These are phyloP conservation scores for Sungouiozyma intestinalis DNA, from an alignment of 805 yeast genomes.

Conservation along the genomic window DNA sequence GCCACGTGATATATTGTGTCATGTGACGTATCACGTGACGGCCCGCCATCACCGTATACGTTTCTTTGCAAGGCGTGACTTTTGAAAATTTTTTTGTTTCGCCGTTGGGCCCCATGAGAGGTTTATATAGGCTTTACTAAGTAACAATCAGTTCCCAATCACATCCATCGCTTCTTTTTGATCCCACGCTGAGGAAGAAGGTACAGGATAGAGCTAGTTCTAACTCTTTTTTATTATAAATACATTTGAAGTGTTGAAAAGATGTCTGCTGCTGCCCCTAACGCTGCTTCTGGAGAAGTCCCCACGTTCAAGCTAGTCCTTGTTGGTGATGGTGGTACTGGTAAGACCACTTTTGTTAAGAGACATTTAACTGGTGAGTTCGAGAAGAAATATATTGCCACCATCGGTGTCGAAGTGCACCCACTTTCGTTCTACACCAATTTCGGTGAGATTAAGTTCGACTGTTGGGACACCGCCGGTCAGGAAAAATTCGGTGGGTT, in stretches of 20 bases:
- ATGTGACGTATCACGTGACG: not conserved
- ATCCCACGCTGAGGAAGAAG: too few relatives aligned
- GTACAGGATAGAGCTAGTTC: too few relatives aligned
- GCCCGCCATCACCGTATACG: not conserved
- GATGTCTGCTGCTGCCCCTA: constrained; percentile 10
- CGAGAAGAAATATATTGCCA: constrained; percentile 97
- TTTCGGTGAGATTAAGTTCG: constrained; percentile 97
- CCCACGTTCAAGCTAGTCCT: constrained; percentile 97
- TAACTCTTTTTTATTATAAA: too few relatives aligned
- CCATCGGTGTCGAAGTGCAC: constrained; percentile 98
- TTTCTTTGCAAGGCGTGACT: not conserved
- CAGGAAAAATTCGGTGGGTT: constrained; percentile 99
- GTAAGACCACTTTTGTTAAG: constrained; percentile 99
- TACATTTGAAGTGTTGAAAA: not conserved
- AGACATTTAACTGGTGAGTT: constrained; percentile 99
- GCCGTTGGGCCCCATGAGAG: too few relatives aligned
- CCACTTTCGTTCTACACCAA: constrained; percentile 97
- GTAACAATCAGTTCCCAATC: too few relatives aligned
- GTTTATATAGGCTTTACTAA: too few relatives aligned
- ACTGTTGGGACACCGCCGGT: constrained; percentile 99
- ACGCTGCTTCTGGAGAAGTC: constrained; percentile 38
- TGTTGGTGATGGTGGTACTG: constrained; percentile 99
- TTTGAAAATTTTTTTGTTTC: not conserved
- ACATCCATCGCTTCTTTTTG: too few relatives aligned
- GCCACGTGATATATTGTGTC: not conserved